Conservation (phyloP, 371 early-diverging fungal species). For the Quaeritorhiza haematococci region DNA sequence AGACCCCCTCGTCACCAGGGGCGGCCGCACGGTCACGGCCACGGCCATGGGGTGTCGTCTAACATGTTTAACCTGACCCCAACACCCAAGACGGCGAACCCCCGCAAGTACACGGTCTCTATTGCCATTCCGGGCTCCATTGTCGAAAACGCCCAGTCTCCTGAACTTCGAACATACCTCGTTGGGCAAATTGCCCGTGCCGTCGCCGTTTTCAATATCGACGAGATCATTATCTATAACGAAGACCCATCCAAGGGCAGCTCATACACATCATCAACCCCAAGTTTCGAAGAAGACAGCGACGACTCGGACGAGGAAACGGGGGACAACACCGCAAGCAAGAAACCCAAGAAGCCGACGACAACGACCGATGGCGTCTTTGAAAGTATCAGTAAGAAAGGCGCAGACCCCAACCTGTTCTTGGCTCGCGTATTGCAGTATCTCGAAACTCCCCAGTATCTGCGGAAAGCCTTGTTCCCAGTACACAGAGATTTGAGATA, state of each 20-base stretch:
- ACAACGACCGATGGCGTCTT: conserved; percentile 17
- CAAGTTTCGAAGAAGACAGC: too few relatives aligned
- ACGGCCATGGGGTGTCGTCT: too few relatives aligned
- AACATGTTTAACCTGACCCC: conserved; percentile 4
- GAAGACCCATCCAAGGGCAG: conserved; percentile 11
- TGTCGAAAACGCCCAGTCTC: conserved; percentile 61
- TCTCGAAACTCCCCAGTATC: conserved; percentile 65
- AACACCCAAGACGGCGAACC: background rate
- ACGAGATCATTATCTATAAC: conserved; percentile 69
- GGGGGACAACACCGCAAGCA: background rate
- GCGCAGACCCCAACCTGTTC: conserved; percentile 53
- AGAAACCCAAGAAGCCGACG: background rate
- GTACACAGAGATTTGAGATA: conserved; percentile 67
- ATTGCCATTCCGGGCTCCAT: conserved; percentile 69
- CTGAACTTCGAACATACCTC: conserved; percentile 66
- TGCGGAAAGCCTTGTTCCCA: conserved; percentile 64
- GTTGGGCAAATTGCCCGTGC: conserved; percentile 71
- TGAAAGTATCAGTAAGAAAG: conserved; percentile 21
- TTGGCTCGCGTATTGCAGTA: conserved; percentile 62
- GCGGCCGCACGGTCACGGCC: too few relatives aligned
- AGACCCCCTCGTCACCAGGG: too few relatives aligned
- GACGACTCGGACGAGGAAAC: too few relatives aligned
- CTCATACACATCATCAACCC: too few relatives aligned
- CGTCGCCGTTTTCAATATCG: conserved; percentile 57
- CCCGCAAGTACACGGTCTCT: conserved; percentile 55